These are phyloP conservation scores for Rauvolfia tetraphylla DNA, from an alignment of 257 asterid species.

Conservation along the genomic window DNA sequence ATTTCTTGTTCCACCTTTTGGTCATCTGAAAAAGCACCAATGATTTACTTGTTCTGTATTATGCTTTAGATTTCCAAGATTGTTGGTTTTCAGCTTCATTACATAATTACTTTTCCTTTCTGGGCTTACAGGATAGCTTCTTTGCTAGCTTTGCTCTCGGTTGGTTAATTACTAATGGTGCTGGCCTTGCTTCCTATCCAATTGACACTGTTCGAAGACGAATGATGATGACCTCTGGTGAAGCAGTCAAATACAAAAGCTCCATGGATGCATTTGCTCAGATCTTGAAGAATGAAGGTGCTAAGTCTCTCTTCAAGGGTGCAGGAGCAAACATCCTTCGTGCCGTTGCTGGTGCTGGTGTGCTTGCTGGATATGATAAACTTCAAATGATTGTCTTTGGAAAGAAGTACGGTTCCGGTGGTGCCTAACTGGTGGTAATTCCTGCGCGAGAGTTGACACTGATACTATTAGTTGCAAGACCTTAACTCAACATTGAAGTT, in stretches of 20 bases:
- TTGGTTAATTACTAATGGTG: conserved; percentile 42
- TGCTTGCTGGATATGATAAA: conserved; percentile 42
- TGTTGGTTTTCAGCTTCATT: neutral
- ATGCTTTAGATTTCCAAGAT: neutral
- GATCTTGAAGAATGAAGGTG: conserved; percentile 41
- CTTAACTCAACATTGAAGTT: conserved; percentile 5
- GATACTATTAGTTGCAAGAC: neutral
- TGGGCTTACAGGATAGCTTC: conserved; percentile 36
- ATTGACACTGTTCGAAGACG: conserved; percentile 44
- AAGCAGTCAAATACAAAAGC: conserved; percentile 43
- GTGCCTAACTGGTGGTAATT: conserved; percentile 20
- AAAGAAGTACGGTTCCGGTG: conserved; percentile 44
- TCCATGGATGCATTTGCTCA: conserved; percentile 39
- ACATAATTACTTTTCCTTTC: neutral
- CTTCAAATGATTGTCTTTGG: conserved; percentile 35
- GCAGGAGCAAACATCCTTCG: conserved; percentile 46
- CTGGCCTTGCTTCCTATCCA: conserved; percentile 45
- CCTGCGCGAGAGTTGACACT: neutral
- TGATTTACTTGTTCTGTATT: neutral
- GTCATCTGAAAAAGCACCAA: neutral
- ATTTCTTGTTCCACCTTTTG: neutral
- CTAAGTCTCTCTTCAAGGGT: conserved; percentile 44
- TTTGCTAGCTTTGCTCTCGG: conserved; percentile 43
- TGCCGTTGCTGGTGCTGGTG: conserved; percentile 45
- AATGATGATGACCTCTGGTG: conserved; percentile 55